Conservation (phyloP, 371 early-diverging fungal species). For the Batrachochytrium dendrobatidis region DNA sequence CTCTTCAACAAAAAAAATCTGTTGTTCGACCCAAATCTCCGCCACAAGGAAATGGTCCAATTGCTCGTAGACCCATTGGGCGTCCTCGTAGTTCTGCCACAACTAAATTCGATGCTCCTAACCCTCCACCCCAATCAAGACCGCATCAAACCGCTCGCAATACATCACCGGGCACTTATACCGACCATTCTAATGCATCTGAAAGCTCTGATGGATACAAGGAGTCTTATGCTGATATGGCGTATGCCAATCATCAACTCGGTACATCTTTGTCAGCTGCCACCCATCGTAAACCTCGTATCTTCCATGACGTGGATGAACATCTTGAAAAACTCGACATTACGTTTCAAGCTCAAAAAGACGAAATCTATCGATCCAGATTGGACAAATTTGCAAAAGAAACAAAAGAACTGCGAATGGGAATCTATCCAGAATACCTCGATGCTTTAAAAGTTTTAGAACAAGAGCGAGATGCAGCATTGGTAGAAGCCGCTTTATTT, state of each 20-base stretch:
- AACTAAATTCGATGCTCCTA: no score
- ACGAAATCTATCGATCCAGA: neutral
- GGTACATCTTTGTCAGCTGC: neutral
- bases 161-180: no score
- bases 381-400: neutral
- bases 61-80: no score
- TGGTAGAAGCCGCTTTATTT: slow-evolving; percentile 49
- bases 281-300: neutral
- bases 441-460: slow-evolving; percentile 57
- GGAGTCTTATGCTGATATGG: no score
- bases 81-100: no score
- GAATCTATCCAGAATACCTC: slow-evolving; percentile 58
- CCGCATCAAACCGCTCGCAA: no score
- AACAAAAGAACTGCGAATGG: slow-evolving; percentile 22
- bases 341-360: neutral
- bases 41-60: no score
- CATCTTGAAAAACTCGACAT: neutral
- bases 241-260: neutral
- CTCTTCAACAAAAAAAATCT: no score
- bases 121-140: no score
- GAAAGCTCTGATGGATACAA: no score
- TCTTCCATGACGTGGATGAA: neutral
- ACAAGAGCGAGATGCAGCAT: slow-evolving; percentile 44
- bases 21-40: no score
- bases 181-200: no score